These are phyloP conservation scores for Carex parvula DNA, from an alignment of 176 grass and related monocot genomes.

Conservation along the genomic window DNA sequence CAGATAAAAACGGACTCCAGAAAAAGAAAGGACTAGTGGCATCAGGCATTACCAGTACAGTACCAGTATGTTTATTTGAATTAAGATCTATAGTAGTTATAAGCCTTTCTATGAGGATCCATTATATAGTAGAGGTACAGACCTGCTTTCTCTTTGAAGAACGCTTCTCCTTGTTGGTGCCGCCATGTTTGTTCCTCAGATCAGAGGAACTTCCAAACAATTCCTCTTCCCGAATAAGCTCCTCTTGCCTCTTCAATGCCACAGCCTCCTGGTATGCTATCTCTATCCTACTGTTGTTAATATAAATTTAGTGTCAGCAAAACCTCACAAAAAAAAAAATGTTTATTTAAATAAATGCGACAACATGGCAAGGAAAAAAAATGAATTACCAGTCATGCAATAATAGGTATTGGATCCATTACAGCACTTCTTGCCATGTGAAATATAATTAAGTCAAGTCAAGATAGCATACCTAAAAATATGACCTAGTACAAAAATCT, in stretches of 20 bases:
- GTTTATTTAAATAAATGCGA: not conserved
- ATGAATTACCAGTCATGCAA: not conserved
- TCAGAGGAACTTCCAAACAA: conserved; percentile 62
- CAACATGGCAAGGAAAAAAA: not conserved
- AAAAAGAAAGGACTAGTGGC: not conserved
- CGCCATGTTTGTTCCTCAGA: conserved; percentile 61
- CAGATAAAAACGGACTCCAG: not conserved
- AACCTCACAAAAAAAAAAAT: not conserved
- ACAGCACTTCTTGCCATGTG: not conserved
- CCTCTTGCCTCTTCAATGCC: conserved; percentile 89
- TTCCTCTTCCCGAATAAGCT: conserved; percentile 99
- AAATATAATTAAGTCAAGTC: not conserved
- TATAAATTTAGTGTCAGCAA: conserved; percentile 27
- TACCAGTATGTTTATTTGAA: not conserved
- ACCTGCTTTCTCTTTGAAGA: conserved; percentile 93
- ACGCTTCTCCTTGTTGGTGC: conserved; percentile 77
- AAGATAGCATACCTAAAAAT: conserved; percentile 63
- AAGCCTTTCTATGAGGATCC: not conserved
- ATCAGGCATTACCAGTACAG: not conserved
- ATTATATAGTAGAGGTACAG: not conserved
- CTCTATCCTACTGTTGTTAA: conserved; percentile 73
- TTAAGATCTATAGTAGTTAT: not conserved
- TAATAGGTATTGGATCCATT: not conserved
- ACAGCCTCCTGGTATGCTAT: conserved; percentile 85
- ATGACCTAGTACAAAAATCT: conserved; percentile 87